Evolutionary conservation across 2,329 filamentous ascomycete species (phyloP).

Genomic region (Tetracladium maxilliforme): DNA sequence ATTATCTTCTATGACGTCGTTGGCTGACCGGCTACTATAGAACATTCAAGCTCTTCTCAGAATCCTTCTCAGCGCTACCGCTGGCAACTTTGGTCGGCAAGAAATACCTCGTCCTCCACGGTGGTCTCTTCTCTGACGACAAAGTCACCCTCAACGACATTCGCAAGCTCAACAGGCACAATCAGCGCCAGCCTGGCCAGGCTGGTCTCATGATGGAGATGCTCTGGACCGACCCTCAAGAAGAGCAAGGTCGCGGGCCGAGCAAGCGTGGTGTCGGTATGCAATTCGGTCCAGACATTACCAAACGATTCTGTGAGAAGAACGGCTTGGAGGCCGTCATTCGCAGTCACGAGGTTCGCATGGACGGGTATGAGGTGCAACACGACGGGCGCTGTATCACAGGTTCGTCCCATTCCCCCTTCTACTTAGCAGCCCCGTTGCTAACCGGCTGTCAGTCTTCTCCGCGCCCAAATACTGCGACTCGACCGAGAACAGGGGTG

Average conservation of each 20-base stretch:
- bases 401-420: conserved; percentile 30
- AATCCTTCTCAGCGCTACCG: conserved; percentile 90
- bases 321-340: conserved; percentile 93
- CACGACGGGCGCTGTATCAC: conserved; percentile 94
- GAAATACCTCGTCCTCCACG: conserved; percentile 86
- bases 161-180: conserved; percentile 79
- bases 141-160: conserved; percentile 87
- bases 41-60: conserved; percentile 93
- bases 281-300: conserved; percentile 94
- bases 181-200: conserved; percentile 85
- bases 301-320: conserved; percentile 89
- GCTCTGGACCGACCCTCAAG: conserved; percentile 96
- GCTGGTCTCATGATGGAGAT: conserved; percentile 99
- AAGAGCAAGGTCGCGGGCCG: conserved; percentile 70
- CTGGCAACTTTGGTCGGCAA: conserved; percentile 82
- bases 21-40: conserved; percentile 13
- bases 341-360: conserved; percentile 91
- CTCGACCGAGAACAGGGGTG: conserved; percentile 93
- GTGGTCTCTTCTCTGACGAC: conserved; percentile 92
- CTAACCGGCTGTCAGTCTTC: conserved; percentile 48
- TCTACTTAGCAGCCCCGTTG: conserved; percentile 7
- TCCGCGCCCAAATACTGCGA: conserved; percentile 97
- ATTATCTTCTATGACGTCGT: background rate
- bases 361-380: conserved; percentile 98
- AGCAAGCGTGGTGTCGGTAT: conserved; percentile 94